These are phyloP conservation scores for Artomyces pyxidatus DNA, from an alignment of 768 basidiomycete genomes.

Conservation along the genomic window DNA sequence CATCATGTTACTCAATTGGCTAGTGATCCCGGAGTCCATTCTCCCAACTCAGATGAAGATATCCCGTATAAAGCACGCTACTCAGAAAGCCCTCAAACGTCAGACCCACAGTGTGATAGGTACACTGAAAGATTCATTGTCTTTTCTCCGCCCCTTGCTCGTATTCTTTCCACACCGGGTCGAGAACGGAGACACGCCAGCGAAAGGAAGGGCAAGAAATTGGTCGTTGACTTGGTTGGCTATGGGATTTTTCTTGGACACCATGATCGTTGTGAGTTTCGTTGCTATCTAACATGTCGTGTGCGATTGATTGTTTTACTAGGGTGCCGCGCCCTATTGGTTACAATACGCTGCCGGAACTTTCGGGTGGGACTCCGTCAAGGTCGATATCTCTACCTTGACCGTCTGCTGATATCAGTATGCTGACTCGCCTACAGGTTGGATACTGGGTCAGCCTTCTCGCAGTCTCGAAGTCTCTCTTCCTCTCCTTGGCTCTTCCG, in stretches of 20 bases:
- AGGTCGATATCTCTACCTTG: not conserved
- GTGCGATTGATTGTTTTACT: too few species aligned
- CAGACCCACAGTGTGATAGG: not conserved
- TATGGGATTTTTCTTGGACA: not conserved
- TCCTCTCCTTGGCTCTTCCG: not conserved
- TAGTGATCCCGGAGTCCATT: not conserved
- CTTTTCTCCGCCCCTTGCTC: not conserved
- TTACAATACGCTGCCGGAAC: not conserved
- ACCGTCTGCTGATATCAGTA: not conserved
- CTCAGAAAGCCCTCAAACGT: not conserved
- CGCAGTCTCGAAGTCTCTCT: not conserved
- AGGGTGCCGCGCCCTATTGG: not conserved
- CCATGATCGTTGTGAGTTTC: too few species aligned
- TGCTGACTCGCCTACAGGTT: not conserved
- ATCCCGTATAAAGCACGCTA: not conserved
- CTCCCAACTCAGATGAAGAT: not conserved
- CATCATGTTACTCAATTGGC: not conserved
- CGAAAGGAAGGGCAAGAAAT: not conserved
- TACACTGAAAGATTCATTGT: not conserved
- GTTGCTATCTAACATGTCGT: too few species aligned
- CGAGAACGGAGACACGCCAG: not conserved
- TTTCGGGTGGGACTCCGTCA: not conserved
- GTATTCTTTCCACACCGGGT: not conserved
- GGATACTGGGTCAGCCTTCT: not conserved
- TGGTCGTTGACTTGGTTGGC: not conserved